Percentiles rank a stretch among this genome's conserved stretches.
Evolutionary conservation across 805 yeast genomes (phyloP).

Genomic region (Candida krabiensis): DNA sequence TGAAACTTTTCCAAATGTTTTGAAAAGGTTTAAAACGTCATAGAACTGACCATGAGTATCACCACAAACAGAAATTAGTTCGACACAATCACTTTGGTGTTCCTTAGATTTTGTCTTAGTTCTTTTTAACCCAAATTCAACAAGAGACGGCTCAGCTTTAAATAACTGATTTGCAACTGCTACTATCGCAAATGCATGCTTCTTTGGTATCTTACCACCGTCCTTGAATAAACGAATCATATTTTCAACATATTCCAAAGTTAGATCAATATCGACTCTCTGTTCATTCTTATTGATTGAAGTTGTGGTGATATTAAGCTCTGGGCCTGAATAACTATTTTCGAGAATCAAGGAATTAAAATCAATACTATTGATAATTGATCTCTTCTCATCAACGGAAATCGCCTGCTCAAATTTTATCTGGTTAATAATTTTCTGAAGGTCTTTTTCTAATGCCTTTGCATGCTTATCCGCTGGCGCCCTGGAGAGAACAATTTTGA

Average conservation of each 20-base stretch:
- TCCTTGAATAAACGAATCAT: slow-evolving; percentile 71
- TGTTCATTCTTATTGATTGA: slow-evolving; percentile 29
- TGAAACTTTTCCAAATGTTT: slow-evolving; percentile 68
- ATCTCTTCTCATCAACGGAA: slow-evolving; percentile 59
- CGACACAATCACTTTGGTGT: slow-evolving; percentile 33
- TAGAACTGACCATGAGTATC: slow-evolving; percentile 97
- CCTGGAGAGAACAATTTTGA: slow-evolving; percentile 56
- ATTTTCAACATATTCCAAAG: slow-evolving; percentile 56
- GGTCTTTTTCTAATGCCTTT: slow-evolving; percentile 55
- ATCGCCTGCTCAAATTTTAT: slow-evolving; percentile 87
- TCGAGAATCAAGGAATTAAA: slow-evolving; percentile 51
- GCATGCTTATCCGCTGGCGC: slow-evolving; percentile 75
- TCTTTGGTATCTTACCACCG: slow-evolving; percentile 75
- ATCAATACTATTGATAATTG: slow-evolving; percentile 48
- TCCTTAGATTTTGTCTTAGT: slow-evolving; percentile 35
- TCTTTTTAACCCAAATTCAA: slow-evolving; percentile 54
- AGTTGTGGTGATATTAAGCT: slow-evolving; percentile 41
- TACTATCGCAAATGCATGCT: slow-evolving; percentile 79
- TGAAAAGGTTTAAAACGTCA: slow-evolving; percentile 81
- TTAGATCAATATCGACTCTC: slow-evolving; percentile 40
- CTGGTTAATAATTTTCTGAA: slow-evolving; percentile 64
- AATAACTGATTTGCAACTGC: slow-evolving; percentile 68
- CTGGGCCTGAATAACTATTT: slow-evolving; percentile 59
- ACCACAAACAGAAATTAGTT: slow-evolving; percentile 83
- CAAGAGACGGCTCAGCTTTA: slow-evolving; percentile 67